Conservation (phyloP, 31 red algal species). For the Asparagopsis taxiformis region DNA sequence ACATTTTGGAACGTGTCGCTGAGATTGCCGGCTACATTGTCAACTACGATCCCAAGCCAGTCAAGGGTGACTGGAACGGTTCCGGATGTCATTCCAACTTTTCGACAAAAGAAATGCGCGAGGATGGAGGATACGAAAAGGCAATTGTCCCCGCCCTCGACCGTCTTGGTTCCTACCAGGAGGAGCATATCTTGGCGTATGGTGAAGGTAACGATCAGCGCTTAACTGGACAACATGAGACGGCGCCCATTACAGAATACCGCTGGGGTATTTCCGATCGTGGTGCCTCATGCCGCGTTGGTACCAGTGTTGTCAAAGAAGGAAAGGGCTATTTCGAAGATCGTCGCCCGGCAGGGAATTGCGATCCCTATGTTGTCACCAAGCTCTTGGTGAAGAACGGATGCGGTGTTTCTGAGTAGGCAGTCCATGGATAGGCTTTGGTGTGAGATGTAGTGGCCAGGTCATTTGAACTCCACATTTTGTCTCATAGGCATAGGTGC, state of each 20-base stretch:
- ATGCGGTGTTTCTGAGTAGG: slow-evolving; percentile 40
- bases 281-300: slow-evolving; percentile 81
- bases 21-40: too few species aligned
- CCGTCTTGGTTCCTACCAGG: slow-evolving; percentile 48
- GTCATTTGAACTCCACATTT: too few species aligned
- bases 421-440: too few species aligned
- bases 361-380: slow-evolving; percentile 91
- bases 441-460: too few species aligned
- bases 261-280: slow-evolving; percentile 83
- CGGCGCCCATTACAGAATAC: slow-evolving; percentile 70
- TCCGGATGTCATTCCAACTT: too few species aligned
- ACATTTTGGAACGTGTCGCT: too few species aligned
- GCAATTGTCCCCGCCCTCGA: slow-evolving; percentile 69
- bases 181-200: slow-evolving; percentile 88
- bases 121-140: too few species aligned
- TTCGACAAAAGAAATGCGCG: too few species aligned
- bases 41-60: too few species aligned
- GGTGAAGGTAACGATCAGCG: slow-evolving; percentile 87
- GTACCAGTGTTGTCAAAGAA: slow-evolving; percentile 60
- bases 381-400: slow-evolving; percentile 82
- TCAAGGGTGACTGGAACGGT: too few species aligned
- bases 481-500: too few species aligned
- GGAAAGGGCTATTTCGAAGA: slow-evolving; percentile 96
- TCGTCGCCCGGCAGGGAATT: slow-evolving; percentile 76
- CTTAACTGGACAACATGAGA: slow-evolving; percentile 94